A percentile compares a stretch with the other conserved stretches of the same genome.
Evolutionary conservation across 2,329 filamentous ascomycete genomes (phyloP).

Genomic region (Trichoderma pleuroti): DNA sequence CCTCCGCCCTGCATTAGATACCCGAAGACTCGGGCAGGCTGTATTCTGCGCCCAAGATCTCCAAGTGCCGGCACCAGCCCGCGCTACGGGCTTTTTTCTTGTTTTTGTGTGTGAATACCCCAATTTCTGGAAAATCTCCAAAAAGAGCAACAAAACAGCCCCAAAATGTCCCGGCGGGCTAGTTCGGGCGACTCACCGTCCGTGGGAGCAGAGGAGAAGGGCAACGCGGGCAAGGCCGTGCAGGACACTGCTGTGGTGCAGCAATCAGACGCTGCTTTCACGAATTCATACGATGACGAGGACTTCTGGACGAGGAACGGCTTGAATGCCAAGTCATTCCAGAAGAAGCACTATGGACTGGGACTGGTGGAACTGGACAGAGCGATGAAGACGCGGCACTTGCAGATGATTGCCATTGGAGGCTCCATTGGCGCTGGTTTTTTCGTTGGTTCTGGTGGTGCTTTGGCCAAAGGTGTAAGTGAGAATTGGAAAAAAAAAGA

Average conservation of each 20-base stretch:
- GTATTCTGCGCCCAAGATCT: not conserved
- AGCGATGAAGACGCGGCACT: slow-evolving; percentile 53
- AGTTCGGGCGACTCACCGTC: slow-evolving; percentile 10
- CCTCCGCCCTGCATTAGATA: not conserved
- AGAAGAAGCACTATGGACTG: slow-evolving; percentile 31
- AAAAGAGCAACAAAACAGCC: not conserved
- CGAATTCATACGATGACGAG: slow-evolving; percentile 27
- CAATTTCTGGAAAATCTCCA: not conserved
- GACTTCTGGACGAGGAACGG: slow-evolving; percentile 36
- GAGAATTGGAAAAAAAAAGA: not conserved
- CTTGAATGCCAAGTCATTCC: slow-evolving; percentile 36
- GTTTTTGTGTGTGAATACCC: not conserved
- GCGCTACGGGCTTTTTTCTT: not conserved
- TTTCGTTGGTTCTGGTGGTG: slow-evolving; percentile 57
- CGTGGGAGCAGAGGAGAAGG: slow-evolving; percentile 4
- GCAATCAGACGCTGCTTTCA: slow-evolving; percentile 6
- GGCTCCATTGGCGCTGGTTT: slow-evolving; percentile 61
- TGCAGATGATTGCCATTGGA: slow-evolving; percentile 62
- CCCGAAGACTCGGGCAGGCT: not conserved
- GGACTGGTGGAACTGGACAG: slow-evolving; percentile 40
- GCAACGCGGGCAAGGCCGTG: not conserved
- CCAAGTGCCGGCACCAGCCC: slow-evolving; percentile 4
- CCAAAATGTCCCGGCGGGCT: slow-evolving; percentile 13
- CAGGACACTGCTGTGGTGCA: not conserved
- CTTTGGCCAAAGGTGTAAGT: slow-evolving; percentile 49